Conservation (phyloP, 371 early-diverging fungal genomes). For the Mortierella sp. region DNA sequence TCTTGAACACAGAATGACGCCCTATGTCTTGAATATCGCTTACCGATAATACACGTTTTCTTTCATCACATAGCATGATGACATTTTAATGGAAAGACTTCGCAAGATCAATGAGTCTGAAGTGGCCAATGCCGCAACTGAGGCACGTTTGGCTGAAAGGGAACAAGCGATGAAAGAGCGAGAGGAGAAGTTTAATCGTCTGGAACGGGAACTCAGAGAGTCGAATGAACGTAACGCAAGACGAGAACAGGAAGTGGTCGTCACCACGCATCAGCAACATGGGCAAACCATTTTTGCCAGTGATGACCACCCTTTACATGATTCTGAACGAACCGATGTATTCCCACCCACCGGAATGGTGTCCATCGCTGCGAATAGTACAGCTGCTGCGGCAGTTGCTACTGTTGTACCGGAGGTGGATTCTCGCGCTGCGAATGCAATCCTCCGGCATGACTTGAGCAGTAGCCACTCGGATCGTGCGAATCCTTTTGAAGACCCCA, state of each 20-base stretch:
- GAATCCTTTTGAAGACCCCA: constrained; percentile 42
- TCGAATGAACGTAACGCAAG: constrained; percentile 11
- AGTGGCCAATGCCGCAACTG: constrained; percentile 21
- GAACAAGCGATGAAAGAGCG: constrained; percentile 31
- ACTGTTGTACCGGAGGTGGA: constrained; percentile 3
- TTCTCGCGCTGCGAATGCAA: constrained; percentile 33
- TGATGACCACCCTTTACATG: background rate
- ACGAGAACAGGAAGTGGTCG: constrained; percentile 12
- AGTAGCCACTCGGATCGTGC: constrained; percentile 24
- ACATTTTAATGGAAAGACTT: constrained; percentile 9
- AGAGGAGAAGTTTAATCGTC: constrained; percentile 24
- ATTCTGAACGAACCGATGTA: background rate
- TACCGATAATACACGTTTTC: no score
- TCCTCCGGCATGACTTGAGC: constrained; percentile 38
- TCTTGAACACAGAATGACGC: no score
- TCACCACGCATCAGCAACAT: constrained; percentile 6
- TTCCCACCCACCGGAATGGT: background rate
- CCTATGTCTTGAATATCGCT: no score
- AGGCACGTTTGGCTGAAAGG: constrained; percentile 28
- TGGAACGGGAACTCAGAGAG: constrained; percentile 20
- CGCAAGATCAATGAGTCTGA: constrained; percentile 24
- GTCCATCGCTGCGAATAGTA: background rate
- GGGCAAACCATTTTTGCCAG: constrained; percentile 29
- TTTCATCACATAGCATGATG: background rate
- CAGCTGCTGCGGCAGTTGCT: background rate